Conservation (phyloP, 1,284 basidiomycete genomes). For the Ceratobasidium theobromae region DNA sequence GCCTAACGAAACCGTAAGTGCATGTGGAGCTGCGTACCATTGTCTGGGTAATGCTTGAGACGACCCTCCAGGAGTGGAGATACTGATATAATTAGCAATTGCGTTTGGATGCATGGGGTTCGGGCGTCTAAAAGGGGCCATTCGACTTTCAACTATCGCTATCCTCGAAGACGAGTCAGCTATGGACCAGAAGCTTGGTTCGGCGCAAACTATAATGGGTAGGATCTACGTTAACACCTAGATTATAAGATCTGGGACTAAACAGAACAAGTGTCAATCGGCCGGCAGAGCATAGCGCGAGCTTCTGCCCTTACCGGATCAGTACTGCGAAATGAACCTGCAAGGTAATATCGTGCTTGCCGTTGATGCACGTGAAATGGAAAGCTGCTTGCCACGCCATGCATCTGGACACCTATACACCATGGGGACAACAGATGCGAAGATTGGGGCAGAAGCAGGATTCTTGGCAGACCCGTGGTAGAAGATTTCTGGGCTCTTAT, state of each 20-base stretch:
- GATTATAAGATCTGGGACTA: background rate
- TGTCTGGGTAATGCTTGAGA: background rate
- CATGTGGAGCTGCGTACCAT: background rate
- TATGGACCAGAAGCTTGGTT: background rate
- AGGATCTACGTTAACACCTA: background rate
- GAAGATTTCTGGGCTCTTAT: no score
- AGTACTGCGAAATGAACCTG: background rate
- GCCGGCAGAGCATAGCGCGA: background rate
- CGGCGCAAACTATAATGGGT: background rate
- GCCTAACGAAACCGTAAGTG: background rate
- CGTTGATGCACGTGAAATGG: constrained; percentile 1
- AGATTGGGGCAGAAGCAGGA: constrained; percentile 11
- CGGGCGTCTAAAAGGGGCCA: background rate
- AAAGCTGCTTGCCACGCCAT: background rate
- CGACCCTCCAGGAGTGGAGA: background rate
- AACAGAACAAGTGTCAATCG: background rate
- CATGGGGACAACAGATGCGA: background rate
- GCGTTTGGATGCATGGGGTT: background rate
- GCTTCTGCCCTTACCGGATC: background rate
- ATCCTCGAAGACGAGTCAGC: background rate
- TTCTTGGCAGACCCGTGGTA: background rate
- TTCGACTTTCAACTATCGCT: background rate
- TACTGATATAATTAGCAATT: background rate
- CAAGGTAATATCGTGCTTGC: background rate
- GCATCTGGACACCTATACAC: background rate